Evolutionary conservation across 2,329 filamentous ascomycete species (phyloP), one percentile per base, ranked within the genome.

Genomic region (Geoglossum cookeanum): DNA sequence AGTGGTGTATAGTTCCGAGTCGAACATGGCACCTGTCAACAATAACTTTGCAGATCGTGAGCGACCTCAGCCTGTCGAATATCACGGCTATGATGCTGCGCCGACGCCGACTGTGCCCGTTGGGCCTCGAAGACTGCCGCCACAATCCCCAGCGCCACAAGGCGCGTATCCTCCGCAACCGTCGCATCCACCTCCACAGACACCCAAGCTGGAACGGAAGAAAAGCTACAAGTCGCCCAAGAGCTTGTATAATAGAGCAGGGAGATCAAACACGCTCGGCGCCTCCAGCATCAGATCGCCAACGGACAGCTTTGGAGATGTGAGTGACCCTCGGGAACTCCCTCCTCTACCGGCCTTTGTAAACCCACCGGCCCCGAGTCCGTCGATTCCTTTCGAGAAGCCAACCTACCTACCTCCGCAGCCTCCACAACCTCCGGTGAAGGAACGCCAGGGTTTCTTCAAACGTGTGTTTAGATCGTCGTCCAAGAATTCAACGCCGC

Each of bases 401-500:
- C 63, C 70, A 15, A 67, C 71, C 29, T 65, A 22, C 22, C 22
- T 22, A 22, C 22, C 22, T 22, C 22, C 68, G 47, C 68, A 67
- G 60, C 68, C 67, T 60, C 69, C 69, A 60, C 72, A 65, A 60
- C 72, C 68, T 62, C 73, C 63, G 58, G 67, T 74, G 56, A 87
- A 85, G 66, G 83, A 87, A 65, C 81, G 82, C 58, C 86, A 80
- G 7, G 90, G 92, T 22, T 97, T 98, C 73, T 97, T 97, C 73
- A 82, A 88, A 64, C 81, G 91, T 61, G 86, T 97, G 44, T 97
- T 97, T 72, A 87, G 85, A 44, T 85, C 83, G 8, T 80, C 85
- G 39, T 22, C 22, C 22, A 85, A 78, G 66, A 77, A 71, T 54
- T 6, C 42, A 15, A 44, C 42, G 42, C n/a, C 4, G 42, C 42